Evolutionary conservation across 768 basidiomycete species (phyloP).

Genomic region (Mrakia frigida): DNA sequence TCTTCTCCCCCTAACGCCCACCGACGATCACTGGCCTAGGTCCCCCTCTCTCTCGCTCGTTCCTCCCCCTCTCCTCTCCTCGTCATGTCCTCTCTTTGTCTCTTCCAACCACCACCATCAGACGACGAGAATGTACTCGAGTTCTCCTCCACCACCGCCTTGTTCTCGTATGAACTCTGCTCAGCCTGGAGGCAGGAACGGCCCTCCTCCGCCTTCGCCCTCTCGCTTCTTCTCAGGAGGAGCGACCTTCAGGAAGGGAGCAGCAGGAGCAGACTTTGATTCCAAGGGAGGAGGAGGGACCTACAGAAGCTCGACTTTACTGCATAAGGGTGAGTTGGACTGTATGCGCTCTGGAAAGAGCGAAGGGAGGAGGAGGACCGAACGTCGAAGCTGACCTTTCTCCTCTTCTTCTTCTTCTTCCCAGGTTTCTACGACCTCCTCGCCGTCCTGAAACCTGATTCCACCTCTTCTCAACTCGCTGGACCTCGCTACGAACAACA

Average conservation of each 20-base stretch:
- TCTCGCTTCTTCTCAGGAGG: slow-evolving; percentile 9
- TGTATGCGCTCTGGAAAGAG: too few species aligned
- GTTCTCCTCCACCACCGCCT: not conserved
- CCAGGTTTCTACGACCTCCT: slow-evolving; percentile 29
- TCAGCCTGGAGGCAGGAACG: not conserved
- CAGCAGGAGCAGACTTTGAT: not conserved
- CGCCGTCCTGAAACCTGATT: slow-evolving; percentile 2
- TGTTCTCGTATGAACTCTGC: not conserved
- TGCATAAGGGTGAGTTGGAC: slow-evolving; percentile 75
- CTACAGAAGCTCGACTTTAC: slow-evolving; percentile 49
- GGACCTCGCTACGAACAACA: not conserved
- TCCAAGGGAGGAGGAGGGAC: slow-evolving; percentile 13
- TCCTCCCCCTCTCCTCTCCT: not conserved
- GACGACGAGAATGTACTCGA: not conserved
- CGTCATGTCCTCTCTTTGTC: not conserved
- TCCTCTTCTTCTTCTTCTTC: not conserved
- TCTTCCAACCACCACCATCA: not conserved
- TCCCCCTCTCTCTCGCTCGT: not conserved
- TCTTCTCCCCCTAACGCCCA: too few species aligned
- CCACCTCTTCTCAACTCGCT: not conserved
- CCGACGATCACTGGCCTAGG: too few species aligned
- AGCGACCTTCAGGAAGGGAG: not conserved
- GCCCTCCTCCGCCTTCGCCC: not conserved
- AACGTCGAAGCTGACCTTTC: not conserved
- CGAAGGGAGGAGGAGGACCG: not conserved